These are phyloP conservation scores for Paraleonurus japonicus DNA, from an alignment of 257 asterid species.

Conservation along the genomic window DNA sequence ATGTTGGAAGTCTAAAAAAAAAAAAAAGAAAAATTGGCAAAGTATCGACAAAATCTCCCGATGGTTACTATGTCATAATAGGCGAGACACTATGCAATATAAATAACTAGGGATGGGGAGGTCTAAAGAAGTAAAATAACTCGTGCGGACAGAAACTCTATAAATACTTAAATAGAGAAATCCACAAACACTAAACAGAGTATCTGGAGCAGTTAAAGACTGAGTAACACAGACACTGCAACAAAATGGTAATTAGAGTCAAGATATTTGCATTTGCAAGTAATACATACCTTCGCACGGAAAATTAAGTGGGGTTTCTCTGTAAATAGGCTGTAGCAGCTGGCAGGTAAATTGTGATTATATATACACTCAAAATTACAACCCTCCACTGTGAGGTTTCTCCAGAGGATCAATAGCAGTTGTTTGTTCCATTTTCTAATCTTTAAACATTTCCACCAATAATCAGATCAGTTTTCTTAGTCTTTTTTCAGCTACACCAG, in stretches of 20 bases:
- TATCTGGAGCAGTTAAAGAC: neutral
- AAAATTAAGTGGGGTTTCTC: neutral
- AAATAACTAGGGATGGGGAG: too few species aligned
- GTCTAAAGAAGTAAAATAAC: too few species aligned
- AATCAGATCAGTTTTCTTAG: conserved; percentile 52
- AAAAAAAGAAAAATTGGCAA: too few species aligned
- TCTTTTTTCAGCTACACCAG: conserved; percentile 69
- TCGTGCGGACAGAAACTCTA: too few species aligned
- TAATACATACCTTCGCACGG: neutral
- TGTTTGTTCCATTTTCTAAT: neutral
- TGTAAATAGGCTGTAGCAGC: neutral
- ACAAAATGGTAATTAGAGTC: neutral
- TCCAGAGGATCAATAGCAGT: neutral
- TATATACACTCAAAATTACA: conserved; percentile 15
- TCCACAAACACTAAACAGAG: too few species aligned
- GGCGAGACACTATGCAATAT: too few species aligned
- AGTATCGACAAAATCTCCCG: too few species aligned
- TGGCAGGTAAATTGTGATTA: neutral
- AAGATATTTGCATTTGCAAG: neutral
- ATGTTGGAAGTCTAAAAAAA: too few species aligned
- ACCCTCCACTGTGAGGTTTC: conserved; percentile 1
- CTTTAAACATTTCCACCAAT: neutral
- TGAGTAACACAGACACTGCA: neutral
- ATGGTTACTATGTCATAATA: too few species aligned
- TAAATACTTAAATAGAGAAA: too few species aligned